Conservation (phyloP, 78 protist genomes). For the Planoprotostelium fungivorum region DNA sequence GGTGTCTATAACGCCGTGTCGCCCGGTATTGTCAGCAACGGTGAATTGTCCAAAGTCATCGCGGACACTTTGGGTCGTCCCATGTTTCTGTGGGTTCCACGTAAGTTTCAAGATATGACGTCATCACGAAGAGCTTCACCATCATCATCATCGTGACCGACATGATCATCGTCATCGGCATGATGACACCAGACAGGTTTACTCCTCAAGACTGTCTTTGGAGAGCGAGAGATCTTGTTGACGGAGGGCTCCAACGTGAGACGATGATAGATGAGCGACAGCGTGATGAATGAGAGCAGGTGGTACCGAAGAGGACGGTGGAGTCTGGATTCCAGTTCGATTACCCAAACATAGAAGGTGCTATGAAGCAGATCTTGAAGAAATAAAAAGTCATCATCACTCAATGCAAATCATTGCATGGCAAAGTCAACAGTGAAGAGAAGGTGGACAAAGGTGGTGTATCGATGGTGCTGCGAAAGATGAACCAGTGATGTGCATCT, state of each 20-base stretch:
- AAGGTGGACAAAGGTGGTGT: too few species aligned
- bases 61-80: not conserved
- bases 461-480: too few species aligned
- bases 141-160: not conserved
- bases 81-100: not conserved
- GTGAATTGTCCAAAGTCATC: not conserved
- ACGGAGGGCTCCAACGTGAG: not conserved
- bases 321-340: not conserved
- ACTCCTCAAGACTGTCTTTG: not conserved
- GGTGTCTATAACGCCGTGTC: not conserved
- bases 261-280: not conserved
- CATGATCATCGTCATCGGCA: not conserved
- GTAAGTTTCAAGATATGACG: not conserved
- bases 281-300: not conserved
- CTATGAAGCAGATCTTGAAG: conserved; percentile 1
- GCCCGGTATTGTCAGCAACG: not conserved
- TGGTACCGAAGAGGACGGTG: not conserved
- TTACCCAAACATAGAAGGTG: not conserved
- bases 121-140: not conserved
- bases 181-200: too few species aligned
- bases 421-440: too few species aligned
- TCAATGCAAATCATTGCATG: too few species aligned
- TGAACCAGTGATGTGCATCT: too few species aligned
- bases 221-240: not conserved
- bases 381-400: too few species aligned